Evolutionary conservation across 2,329 filamentous ascomycete species (phyloP).

Genomic region (Xylariales sp.): DNA sequence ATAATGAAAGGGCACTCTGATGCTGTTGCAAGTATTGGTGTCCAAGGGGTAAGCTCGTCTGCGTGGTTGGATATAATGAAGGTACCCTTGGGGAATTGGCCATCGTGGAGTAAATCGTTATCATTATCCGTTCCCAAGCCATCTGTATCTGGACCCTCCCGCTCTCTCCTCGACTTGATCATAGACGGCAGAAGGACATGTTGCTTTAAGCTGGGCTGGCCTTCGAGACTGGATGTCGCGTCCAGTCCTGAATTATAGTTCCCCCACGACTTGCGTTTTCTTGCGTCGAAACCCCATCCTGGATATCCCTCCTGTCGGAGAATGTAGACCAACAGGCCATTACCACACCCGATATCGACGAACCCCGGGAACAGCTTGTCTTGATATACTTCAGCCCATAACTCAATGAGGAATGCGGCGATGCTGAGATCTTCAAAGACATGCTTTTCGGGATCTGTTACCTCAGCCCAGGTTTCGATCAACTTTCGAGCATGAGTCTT

Average conservation of each 20-base stretch:
- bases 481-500: slow-evolving; percentile 68
- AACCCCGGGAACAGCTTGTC: slow-evolving; percentile 70
- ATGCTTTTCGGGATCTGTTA: slow-evolving; percentile 83
- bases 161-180: slow-evolving; percentile 19
- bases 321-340: slow-evolving; percentile 83
- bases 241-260: slow-evolving; percentile 49
- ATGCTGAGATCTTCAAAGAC: slow-evolving; percentile 94
- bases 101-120: slow-evolving; percentile 42
- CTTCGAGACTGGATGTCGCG: slow-evolving; percentile 16
- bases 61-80: slow-evolving; percentile 98
- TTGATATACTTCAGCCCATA: slow-evolving; percentile 82
- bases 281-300: slow-evolving; percentile 90
- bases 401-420: slow-evolving; percentile 84
- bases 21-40: slow-evolving; percentile 75
- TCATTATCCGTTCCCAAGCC: slow-evolving; percentile 14
- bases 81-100: slow-evolving; percentile 66
- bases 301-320: slow-evolving; percentile 73
- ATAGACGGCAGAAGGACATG: slow-evolving; percentile 46
- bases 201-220: slow-evolving; percentile 33
- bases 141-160: slow-evolving; percentile 12
- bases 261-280: slow-evolving; percentile 78
- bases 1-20: slow-evolving; percentile 79
- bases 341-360: slow-evolving; percentile 93
- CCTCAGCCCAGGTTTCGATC: slow-evolving; percentile 75
- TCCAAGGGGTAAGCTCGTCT: slow-evolving; percentile 95